Evolutionary conservation across 1,139 yeast species (phyloP), one percentile per base, ranked within the genome.

Genomic region (Chernovozyma aurita): DNA sequence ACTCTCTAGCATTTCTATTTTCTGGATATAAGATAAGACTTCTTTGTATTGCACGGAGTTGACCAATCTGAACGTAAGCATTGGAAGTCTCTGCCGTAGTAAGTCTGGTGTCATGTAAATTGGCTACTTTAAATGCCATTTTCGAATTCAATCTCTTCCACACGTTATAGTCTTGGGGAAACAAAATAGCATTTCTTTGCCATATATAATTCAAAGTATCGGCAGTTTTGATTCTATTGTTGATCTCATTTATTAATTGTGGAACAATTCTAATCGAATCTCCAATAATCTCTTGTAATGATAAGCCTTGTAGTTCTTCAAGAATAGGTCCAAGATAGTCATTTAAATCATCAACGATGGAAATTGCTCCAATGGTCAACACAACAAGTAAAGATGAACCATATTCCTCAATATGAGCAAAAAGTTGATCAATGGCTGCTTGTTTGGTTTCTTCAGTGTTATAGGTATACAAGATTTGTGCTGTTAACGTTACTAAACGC

Each of bases 391-490:
- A 60, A 1, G 86, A 75, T 2, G 84, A 67, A 0, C 94, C 95
- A 38, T 76, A 61, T 12, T 63, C 68, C 42, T 76, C 83, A 32
- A 88, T 76, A 49, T 73, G 78, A 11, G 74, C 70, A 49, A 80
- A 75, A 33, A 84, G 54, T 51, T 82, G 88, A 49, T 82, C 88
- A 35, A 86, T 53, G 0, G 96, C 95, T 2, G 90, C 92, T 45
- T 80, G 85, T 40, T 78, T 80, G 6, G 92, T 80, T n/a, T 81
- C 90, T 17, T 72, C 77, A 0, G 80, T 75, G 7, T 80, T 83
- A 40, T 77, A 77, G 1, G 87, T 85, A 65, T 84, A 82, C 36
- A 92, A 67, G 1, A 88, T 82, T 51, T 87, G 95, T 0, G 95
- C 78, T 20, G 86, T 72, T 28, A 92, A 61, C 5, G 83, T 75